These are phyloP conservation scores for Gentiana macrophylla DNA, from an alignment of 257 asterid genomes.

Conservation along the genomic window DNA sequence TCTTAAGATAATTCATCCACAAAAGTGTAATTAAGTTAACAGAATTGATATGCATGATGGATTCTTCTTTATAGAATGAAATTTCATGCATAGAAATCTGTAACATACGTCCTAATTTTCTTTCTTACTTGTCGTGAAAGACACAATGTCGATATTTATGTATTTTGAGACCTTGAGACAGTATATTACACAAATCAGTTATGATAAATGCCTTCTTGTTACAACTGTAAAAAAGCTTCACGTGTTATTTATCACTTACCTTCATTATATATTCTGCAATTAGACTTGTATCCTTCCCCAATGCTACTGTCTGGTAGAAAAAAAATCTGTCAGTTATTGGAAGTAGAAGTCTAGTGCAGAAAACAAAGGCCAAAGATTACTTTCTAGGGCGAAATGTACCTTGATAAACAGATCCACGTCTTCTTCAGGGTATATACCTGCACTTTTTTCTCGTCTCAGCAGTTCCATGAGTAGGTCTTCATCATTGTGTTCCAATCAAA, in stretches of 20 bases:
- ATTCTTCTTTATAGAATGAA: neutral
- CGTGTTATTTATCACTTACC: slow-evolving; percentile 27
- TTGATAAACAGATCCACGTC: slow-evolving; percentile 89
- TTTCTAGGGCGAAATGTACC: slow-evolving; percentile 28
- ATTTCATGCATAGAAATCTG: too few relatives aligned
- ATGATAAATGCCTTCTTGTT: too few relatives aligned
- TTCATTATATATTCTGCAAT: slow-evolving; percentile 69
- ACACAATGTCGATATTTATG: too few relatives aligned
- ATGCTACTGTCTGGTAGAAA: slow-evolving; percentile 75
- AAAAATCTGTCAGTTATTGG: slow-evolving; percentile 20
- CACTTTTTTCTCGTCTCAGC: slow-evolving; percentile 69
- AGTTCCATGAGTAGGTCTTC: slow-evolving; percentile 94
- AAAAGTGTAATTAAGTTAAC: slow-evolving; percentile 8
- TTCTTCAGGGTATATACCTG: slow-evolving; percentile 78
- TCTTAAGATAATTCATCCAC: slow-evolving; percentile 51
- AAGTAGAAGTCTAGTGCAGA: neutral
- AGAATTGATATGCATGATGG: neutral
- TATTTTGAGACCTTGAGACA: neutral
- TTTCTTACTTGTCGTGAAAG: too few relatives aligned
- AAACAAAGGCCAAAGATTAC: neutral
- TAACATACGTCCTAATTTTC: too few relatives aligned
- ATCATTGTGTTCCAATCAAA: neutral
- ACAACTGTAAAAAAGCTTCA: too few relatives aligned
- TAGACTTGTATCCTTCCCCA: slow-evolving; percentile 67
- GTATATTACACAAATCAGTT: neutral